These are phyloP conservation scores for Erigeron canadensis DNA, from an alignment of 129 eudicot genomes.

Conservation along the genomic window DNA sequence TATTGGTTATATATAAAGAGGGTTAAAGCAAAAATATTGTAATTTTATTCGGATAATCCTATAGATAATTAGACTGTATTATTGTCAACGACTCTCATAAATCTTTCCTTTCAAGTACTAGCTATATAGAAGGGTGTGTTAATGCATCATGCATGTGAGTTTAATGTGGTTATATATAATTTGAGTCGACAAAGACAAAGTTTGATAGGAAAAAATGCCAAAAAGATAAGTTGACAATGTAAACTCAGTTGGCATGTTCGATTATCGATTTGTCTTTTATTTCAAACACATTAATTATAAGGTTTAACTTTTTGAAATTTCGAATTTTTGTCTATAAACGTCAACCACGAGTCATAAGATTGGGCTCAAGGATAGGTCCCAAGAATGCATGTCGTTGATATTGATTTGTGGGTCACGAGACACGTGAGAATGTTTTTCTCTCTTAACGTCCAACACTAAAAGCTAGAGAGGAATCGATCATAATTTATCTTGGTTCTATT, in stretches of 20 bases:
- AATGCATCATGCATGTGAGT: conserved; percentile 1
- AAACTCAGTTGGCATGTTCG: conserved; percentile 21
- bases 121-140: background rate
- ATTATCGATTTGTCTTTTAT: conserved; percentile 23
- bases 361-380: conserved; percentile 21
- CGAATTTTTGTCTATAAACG: conserved; percentile 32
- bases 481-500: no score
- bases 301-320: conserved; percentile 18
- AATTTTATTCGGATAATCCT: no score
- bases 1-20: no score
- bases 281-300: conserved; percentile 25
- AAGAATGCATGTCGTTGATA: conserved; percentile 24
- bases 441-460: background rate
- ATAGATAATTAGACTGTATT: no score
- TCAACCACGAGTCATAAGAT: conserved; percentile 31
- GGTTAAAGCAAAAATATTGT: no score
- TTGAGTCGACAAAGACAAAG: conserved; percentile 32
- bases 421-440: conserved; percentile 31
- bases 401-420: conserved; percentile 36
- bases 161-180: conserved; percentile 20
- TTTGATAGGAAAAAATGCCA: conserved; percentile 33
- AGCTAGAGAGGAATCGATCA: no score
- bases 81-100: no score
- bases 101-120: background rate
- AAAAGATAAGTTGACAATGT: conserved; percentile 32